Evolutionary conservation across 2,329 filamentous ascomycete genomes (phyloP).

Genomic region (Arthrobotrys megalospora): DNA sequence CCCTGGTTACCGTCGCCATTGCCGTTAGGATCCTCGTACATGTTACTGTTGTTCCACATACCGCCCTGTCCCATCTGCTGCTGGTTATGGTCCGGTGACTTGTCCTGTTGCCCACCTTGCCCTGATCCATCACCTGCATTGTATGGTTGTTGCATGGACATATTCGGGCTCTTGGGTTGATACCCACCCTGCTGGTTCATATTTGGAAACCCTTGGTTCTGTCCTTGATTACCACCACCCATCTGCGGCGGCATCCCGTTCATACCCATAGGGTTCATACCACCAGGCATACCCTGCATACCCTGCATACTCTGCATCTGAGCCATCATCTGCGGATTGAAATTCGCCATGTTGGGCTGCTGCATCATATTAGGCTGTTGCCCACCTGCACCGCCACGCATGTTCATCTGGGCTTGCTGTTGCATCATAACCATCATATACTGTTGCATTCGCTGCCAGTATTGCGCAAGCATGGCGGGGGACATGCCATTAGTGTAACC

Average conservation of each 20-base stretch:
- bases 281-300: constrained; percentile 67
- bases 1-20: constrained; percentile 51
- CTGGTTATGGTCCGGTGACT: constrained; percentile 37
- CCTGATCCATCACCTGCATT: constrained; percentile 63
- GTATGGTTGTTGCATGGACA: constrained; percentile 68
- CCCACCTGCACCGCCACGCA: constrained; percentile 70
- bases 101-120: constrained; percentile 65
- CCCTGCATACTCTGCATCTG: constrained; percentile 78
- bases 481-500: constrained; percentile 79
- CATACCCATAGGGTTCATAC: constrained; percentile 68
- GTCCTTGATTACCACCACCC: constrained; percentile 66
- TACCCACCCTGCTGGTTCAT: constrained; percentile 68
- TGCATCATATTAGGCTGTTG: constrained; percentile 75
- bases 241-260: constrained; percentile 66
- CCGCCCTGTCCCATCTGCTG: constrained; percentile 61
- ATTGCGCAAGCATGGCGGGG: constrained; percentile 97
- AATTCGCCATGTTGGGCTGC: constrained; percentile 65
- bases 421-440: constrained; percentile 92
- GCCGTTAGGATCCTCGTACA: constrained; percentile 56
- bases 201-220: constrained; percentile 70
- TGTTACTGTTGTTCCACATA: constrained; percentile 62
- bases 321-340: constrained; percentile 62
- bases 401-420: constrained; percentile 78
- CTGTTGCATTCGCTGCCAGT: constrained; percentile 98
- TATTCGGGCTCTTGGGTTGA: constrained; percentile 66